These are phyloP conservation scores for Punica granatum DNA, from an alignment of 345 rosid genomes.

Conservation along the genomic window DNA sequence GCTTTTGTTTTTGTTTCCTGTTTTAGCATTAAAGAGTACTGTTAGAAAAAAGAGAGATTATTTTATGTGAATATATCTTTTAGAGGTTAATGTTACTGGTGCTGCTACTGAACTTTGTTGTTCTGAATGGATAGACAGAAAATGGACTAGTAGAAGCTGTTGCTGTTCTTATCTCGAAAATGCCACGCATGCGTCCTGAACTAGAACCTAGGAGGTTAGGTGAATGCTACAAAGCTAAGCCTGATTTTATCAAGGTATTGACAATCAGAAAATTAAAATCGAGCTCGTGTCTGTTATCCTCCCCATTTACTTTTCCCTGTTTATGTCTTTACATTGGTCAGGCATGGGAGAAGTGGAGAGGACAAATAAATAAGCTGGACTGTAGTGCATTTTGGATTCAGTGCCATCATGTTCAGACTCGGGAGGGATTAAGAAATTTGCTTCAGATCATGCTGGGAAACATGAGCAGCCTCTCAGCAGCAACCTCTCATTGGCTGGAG, in stretches of 20 bases:
- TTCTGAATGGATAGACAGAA: constrained; percentile 55
- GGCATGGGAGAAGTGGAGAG: constrained; percentile 98
- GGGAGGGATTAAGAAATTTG: constrained; percentile 84
- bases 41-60: no score
- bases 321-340: constrained; percentile 17
- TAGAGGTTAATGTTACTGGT: not conserved
- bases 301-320: not conserved
- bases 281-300: constrained; percentile 4
- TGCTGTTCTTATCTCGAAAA: constrained; percentile 83
- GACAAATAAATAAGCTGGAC: constrained; percentile 72
- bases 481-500: constrained; percentile 78
- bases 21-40: no score
- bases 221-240: constrained; percentile 75
- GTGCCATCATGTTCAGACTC: constrained; percentile 73
- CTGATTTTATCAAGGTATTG: constrained; percentile 86
- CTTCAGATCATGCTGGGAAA: constrained; percentile 88
- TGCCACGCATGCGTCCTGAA: constrained; percentile 84
- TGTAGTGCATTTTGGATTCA: constrained; percentile 83
- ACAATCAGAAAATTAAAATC: constrained; percentile 8
- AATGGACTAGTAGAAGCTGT: constrained; percentile 94
- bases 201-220: constrained; percentile 62
- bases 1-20: no score
- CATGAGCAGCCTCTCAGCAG: constrained; percentile 37
- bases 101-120: not conserved
- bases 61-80: no score